phyloP scores from a whole-genome alignment of 2,329 filamentous ascomycete genomes.

The Fusarium beomiforme region DNA sequence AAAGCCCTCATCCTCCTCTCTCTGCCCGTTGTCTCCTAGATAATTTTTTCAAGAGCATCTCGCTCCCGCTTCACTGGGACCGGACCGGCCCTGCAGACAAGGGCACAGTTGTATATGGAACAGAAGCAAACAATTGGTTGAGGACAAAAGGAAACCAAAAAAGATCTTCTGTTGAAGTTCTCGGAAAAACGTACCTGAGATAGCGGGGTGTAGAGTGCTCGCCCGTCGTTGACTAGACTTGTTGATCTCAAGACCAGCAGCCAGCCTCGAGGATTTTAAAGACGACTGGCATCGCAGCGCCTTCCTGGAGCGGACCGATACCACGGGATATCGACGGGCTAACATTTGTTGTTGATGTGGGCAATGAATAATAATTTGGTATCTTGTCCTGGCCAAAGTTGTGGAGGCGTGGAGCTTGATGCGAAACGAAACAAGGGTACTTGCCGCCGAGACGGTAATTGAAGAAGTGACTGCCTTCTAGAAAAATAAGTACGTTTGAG shows the following conservation, averaged over 20 bases:
- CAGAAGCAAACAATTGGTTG: conserved; percentile 18
- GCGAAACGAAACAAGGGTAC: conserved; percentile 11
- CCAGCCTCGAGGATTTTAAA: conserved; percentile 10
- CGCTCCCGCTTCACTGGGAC: conserved; percentile 32
- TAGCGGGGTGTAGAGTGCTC: conserved; percentile 29
- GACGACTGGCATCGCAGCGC: conserved; percentile 26
- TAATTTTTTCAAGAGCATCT: conserved; percentile 17
- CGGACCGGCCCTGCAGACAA: conserved; percentile 41
- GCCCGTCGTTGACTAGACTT: conserved; percentile 25
- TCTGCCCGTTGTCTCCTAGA: not conserved
- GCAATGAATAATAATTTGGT: not conserved
- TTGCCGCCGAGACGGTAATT: conserved; percentile 16
- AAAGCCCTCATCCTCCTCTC: conserved; percentile 5
- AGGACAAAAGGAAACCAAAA: conserved; percentile 6
- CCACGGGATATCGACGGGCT: conserved; percentile 33
- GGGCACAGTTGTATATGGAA: conserved; percentile 4
- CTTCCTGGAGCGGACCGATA: conserved; percentile 29
- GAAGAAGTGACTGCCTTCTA: not conserved
- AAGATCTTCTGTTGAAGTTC: conserved; percentile 26
- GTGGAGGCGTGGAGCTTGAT: conserved; percentile 27
- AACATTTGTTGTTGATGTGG: conserved; percentile 26
- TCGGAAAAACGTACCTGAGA: conserved; percentile 37
- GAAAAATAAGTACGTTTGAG: not conserved
- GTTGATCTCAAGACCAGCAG: not conserved
- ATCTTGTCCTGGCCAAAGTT: not conserved